Base-by-base conservation (phyloP, 306 rosid genomes). In the Pueraria montana region DNA sequence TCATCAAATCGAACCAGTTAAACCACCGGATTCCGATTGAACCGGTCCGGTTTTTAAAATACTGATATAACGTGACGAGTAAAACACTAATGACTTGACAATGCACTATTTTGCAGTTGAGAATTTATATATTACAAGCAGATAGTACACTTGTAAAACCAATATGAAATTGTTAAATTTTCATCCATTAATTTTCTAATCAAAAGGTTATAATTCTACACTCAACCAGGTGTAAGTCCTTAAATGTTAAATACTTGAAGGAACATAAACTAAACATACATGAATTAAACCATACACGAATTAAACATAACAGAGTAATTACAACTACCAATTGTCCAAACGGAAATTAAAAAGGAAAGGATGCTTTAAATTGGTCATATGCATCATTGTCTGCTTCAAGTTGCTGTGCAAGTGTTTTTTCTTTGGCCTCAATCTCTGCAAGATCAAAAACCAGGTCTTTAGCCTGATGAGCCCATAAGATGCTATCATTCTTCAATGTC, bases 381-480 rank as follows among this genome's bases (percentile, higher is more conserved):
- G 74, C 74, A 40, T 68, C 52, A 9, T 38, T 68, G 52, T 68
- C 74, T 40, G 74, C 53, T 40, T 68, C 74, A 68, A 20, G 34
- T 40, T 68, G 74, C n/a, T 20, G 53, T 40, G 18, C 32, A 40
- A 68, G 30, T n/a, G 18, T 12, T 68, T 40, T 68, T 40, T 40
- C 50, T 40, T 40, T 18, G 52, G 52, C n/a, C 5, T 40, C 74
- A 68, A 38, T 68, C 53, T 40, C 52, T 11, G 34, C 74, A 40
- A 68, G 74, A 68, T 68, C 74, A 68, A 68, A 68, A 68, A 68
- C 74, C 32, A 68, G 32, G 52, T 68, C 74, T 40, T 68, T 68
- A 40, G 74, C 32, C n/a, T 68, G 53, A 9, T 68, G 74, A 68
- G 74, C 74, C 74, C 74, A 68, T 11, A 68, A 20, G 52, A 68